Evolutionary conservation across 495 filamentous ascomycete species (phyloP).

Genomic region (Neurospora sublineolata): DNA sequence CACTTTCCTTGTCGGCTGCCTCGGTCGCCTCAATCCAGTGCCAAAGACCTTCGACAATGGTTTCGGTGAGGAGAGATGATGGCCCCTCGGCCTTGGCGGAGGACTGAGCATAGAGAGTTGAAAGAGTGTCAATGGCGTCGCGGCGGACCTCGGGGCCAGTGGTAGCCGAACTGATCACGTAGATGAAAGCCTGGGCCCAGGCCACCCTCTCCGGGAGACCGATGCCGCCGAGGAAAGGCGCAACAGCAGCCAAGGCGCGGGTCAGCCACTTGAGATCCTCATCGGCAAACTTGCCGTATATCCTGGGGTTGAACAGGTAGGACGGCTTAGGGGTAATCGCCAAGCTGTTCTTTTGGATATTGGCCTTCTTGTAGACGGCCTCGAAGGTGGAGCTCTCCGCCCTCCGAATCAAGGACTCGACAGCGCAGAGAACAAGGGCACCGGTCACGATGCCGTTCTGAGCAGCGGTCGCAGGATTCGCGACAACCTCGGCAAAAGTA

Average conservation of each 20-base stretch:
- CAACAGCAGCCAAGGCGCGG: constrained; percentile 53
- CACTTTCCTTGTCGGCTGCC: constrained; percentile 62
- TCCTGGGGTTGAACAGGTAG: constrained; percentile 70
- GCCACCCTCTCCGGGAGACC: constrained; percentile 30
- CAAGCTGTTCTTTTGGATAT: constrained; percentile 52
- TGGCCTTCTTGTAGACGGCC: constrained; percentile 42
- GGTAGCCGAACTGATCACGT: constrained; percentile 49
- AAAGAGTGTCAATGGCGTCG: constrained; percentile 45
- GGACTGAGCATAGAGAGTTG: constrained; percentile 44
- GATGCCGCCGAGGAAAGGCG: constrained; percentile 27
- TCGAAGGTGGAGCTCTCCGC: constrained; percentile 31
- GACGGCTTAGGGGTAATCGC: constrained; percentile 61
- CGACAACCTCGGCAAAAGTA: constrained; percentile 59
- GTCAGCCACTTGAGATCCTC: constrained; percentile 69
- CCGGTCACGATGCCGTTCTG: constrained; percentile 66
- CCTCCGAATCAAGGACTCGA: constrained; percentile 38
- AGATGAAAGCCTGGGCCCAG: constrained; percentile 79
- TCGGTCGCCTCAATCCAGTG: constrained; percentile 60
- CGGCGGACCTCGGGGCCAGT: constrained; percentile 48
- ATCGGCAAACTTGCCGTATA: constrained; percentile 67
- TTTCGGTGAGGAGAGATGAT: constrained; percentile 34
- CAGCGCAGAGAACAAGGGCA: constrained; percentile 60
- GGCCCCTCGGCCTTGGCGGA: constrained; percentile 30
- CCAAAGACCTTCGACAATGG: constrained; percentile 68
- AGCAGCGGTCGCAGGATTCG: constrained; percentile 62